A percentile compares a stretch with the other conserved stretches of the same genome.
These are phyloP conservation scores for Trichoderma koningii DNA, from an alignment of 2,329 filamentous ascomycete species.

Conservation along the genomic window DNA sequence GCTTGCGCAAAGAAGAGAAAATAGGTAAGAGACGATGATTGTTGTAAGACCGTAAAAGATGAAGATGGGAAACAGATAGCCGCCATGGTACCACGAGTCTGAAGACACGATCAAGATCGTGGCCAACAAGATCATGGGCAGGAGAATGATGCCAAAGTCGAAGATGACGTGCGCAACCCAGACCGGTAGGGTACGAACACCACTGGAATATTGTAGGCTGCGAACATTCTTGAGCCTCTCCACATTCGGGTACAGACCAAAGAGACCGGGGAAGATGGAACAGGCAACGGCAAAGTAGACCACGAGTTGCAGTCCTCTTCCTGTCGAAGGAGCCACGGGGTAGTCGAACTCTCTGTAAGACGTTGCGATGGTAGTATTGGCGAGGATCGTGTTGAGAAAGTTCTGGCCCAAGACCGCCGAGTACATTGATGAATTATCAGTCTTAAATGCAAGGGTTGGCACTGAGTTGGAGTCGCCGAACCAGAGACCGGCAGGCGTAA, in stretches of 20 bases:
- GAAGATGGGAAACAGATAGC: constrained; percentile 67
- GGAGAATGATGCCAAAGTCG: constrained; percentile 68
- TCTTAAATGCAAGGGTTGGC: constrained; percentile 69
- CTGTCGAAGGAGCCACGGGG: constrained; percentile 65
- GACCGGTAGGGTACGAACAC: constrained; percentile 72
- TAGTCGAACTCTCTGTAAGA: constrained; percentile 72
- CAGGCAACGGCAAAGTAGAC: constrained; percentile 77
- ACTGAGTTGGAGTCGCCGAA: constrained; percentile 58
- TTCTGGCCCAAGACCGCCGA: constrained; percentile 63
- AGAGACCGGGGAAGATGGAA: constrained; percentile 77
- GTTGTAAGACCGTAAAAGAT: constrained; percentile 75
- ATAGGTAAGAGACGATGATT: constrained; percentile 67
- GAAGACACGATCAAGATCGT: constrained; percentile 66
- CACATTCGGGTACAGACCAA: constrained; percentile 77
- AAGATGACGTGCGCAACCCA: constrained; percentile 79
- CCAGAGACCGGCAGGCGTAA: constrained; percentile 78
- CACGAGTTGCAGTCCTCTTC: constrained; percentile 72
- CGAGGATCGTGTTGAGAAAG: constrained; percentile 60
- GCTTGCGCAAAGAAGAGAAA: constrained; percentile 62
- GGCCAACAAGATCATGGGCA: constrained; percentile 64
- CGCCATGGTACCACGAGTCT: constrained; percentile 65
- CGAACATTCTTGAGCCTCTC: constrained; percentile 75
- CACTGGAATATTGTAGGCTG: constrained; percentile 83
- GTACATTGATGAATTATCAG: constrained; percentile 53
- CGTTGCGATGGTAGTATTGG: constrained; percentile 66